A percentile compares a stretch with the other conserved stretches of the same genome.
Evolutionary conservation across 257 asterid species (phyloP).

Genomic region (Nicotiana tomentosiformis): DNA sequence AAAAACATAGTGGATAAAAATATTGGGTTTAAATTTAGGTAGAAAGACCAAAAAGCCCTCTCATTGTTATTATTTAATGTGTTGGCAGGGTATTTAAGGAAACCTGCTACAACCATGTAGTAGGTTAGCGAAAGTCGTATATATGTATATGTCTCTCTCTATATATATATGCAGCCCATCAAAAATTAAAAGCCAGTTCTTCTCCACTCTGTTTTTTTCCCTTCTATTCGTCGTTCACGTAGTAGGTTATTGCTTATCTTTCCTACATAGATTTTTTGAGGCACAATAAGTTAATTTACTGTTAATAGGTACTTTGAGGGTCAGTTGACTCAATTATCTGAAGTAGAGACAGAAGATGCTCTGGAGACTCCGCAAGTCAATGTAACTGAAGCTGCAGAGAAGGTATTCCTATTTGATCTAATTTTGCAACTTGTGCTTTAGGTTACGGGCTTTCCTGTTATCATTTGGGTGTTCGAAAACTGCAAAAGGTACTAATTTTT

Average conservation of each 20-base stretch:
- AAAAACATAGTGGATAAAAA: neutral
- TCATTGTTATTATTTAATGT: neutral
- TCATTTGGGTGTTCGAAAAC: neutral
- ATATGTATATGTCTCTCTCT: too few species aligned
- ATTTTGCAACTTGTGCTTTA: neutral
- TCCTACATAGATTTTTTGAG: neutral
- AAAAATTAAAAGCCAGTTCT: neutral
- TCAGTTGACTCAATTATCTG: constrained; percentile 58
- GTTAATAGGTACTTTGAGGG: constrained; percentile 79
- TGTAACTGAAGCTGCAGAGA: constrained; percentile 74
- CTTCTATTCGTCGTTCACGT: neutral
- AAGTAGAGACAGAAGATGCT: constrained; percentile 54
- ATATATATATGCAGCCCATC: too few species aligned
- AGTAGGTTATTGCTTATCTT: neutral
- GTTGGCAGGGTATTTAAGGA: neutral
- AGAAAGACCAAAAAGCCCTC: neutral
- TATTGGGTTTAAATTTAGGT: neutral
- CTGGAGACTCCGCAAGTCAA: constrained; percentile 37
- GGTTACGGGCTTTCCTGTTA: neutral
- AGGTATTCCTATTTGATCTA: constrained; percentile 35
- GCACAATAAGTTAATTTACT: constrained; percentile 5
- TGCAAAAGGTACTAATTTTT: neutral
- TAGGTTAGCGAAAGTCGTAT: neutral
- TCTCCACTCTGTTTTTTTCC: neutral
- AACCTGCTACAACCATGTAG: neutral